A percentile compares a stretch with the other conserved stretches of the same genome.
phyloP scores from a whole-genome alignment of 345 rosid genomes.

The Excoecaria cochinchinensis region DNA sequence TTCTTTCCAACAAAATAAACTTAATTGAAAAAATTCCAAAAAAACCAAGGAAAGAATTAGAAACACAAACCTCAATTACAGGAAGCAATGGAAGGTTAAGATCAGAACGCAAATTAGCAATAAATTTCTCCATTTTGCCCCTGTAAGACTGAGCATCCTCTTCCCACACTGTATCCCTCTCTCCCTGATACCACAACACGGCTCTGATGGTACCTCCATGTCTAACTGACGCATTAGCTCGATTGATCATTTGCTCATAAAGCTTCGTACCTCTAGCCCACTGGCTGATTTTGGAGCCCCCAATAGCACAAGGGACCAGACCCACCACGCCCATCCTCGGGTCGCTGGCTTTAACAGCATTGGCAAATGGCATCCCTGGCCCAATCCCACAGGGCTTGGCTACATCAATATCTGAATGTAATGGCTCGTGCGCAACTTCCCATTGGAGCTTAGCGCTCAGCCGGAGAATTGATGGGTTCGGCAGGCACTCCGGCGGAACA shows the following conservation, averaged over 20 bases:
- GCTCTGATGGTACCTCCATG: conserved; percentile 26
- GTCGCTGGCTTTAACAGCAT: background rate
- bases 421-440: conserved; percentile 25
- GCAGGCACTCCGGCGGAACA: conserved; percentile 14
- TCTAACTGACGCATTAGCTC: conserved; percentile 19
- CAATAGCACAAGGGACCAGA: conserved; percentile 24
- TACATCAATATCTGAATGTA: conserved; percentile 17
- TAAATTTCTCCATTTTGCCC: conserved; percentile 16
- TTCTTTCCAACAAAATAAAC: background rate
- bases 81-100: conserved; percentile 22
- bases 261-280: conserved; percentile 21
- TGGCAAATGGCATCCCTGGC: conserved; percentile 28
- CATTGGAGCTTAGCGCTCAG: conserved; percentile 14
- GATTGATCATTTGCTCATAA: conserved; percentile 13
- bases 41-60: background rate
- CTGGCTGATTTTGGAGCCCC: conserved; percentile 21
- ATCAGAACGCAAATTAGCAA: conserved; percentile 23
- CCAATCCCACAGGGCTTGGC: conserved; percentile 25
- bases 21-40: too few species aligned
- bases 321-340: conserved; percentile 18
- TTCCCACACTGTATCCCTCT: conserved; percentile 18
- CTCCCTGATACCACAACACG: conserved; percentile 33
- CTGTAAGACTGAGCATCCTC: conserved; percentile 24
- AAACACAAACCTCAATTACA: conserved; percentile 17
- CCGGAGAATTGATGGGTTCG: conserved; percentile 21